A percentile compares a stretch with the other conserved stretches of the same genome.
Evolutionary conservation across 192 early-diverging fungal genomes (phyloP).

Genomic region (Gigaspora rosea): DNA sequence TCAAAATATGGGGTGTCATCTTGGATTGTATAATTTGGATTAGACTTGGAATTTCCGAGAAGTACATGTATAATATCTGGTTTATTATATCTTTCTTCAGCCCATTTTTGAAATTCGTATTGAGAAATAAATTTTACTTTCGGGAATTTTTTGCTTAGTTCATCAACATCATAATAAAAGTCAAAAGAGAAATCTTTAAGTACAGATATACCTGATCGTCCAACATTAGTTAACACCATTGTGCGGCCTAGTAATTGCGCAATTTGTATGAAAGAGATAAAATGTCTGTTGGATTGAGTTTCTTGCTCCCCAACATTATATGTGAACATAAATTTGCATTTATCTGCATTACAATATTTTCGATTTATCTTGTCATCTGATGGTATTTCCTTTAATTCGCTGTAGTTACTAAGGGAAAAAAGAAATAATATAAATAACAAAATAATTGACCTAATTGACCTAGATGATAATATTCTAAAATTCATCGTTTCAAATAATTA

Average conservation of each 20-base stretch:
- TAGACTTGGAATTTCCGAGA: background rate
- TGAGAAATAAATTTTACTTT: background rate
- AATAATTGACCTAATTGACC: too few species aligned
- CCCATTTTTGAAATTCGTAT: background rate
- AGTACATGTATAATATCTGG: background rate
- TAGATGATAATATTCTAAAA: too few species aligned
- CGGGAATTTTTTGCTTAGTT: background rate
- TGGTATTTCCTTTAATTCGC: too few species aligned
- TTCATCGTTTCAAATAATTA: too few species aligned
- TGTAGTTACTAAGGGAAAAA: too few species aligned
- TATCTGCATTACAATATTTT: constrained; percentile 6
- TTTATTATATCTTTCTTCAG: background rate
- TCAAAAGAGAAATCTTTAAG: background rate
- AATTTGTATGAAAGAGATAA: background rate
- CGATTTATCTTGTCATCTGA: background rate
- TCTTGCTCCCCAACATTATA: too few species aligned
- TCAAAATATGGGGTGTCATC: background rate
- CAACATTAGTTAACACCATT: constrained; percentile 7
- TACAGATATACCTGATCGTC: background rate
- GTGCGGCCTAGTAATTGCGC: background rate
- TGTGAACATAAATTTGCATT: background rate
- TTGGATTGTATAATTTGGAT: background rate
- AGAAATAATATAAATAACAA: too few species aligned
- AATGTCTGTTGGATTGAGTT: too few species aligned
- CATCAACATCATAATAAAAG: constrained; percentile 13